Evolutionary conservation across 2,329 filamentous ascomycete genomes (phyloP), one percentile per base, ranked within the genome.

Genomic region (Fusarium dlaminii): DNA sequence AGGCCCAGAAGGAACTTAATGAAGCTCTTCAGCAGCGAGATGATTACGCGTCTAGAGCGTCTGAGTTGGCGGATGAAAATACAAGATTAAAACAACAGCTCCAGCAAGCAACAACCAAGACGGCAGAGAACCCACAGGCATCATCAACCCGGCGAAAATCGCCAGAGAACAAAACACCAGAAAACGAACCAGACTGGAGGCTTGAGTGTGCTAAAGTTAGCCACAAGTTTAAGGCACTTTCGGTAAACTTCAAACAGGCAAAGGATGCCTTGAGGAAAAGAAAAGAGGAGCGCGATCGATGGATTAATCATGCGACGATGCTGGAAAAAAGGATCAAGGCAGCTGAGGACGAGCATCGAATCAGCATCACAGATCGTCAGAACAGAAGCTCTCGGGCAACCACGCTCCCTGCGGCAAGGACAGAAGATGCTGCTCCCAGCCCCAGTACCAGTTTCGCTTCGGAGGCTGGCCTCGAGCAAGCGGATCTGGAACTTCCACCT

Each of bases 231-330:
- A 79, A 80, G 39, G 83, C 83, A 9, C 77, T 88, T 54, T 82
- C 77, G 34, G 78, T 77, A 55, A 84, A 80, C 70, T 85, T 85
- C 75, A 87, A 82, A 63, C 82, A 74, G 5, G 81, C 84, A 51
- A 83, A 83, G 63, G 80, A 81, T 18, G 79, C 81, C 13, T 79
- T 86, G 14, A 77, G 79, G 37, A 85, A 82, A 71, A 83, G 83
- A 54, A 85, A 84, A 34, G 80, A 82, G 3, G 82, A 85, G 30
- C 83, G 83, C 8, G 81, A 86, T 12, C 75, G 77, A 37, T 90
- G 88, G 88, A 80, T 82, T 32, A 78, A 81, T 11, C 85, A 87
- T 61, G 84, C 85, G 10, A 82, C 82, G 29, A 74, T 80, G 18
- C 77, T 89, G 24, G 81, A 86, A 58, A 79, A 79, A 32, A 87